Base-by-base conservation (phyloP, 306 rosid genomes). In the Malus sylvestris region DNA sequence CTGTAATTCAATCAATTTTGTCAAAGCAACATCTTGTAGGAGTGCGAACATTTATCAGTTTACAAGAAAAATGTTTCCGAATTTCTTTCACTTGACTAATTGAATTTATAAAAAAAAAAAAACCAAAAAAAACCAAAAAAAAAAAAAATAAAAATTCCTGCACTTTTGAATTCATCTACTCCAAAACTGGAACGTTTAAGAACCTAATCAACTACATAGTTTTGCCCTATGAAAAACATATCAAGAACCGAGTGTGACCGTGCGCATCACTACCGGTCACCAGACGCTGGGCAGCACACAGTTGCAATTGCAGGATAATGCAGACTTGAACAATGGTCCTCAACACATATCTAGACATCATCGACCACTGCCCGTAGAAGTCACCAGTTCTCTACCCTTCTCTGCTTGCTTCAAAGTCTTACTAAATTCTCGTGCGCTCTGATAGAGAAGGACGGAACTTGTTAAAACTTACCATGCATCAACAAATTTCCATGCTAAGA, bases 371-470 rank as follows among this genome's bases (percentile, higher is more conserved):
- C 81, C 79, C 49, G 82, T 77, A 7, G 79, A 80, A 52, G 72
- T 33, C 73, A 64, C 60, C 72, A 82, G 68, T 79, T 87, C 90
- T 79, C 84, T 80, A 78, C 82, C 87, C 81, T 83, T 86, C 58
- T 85, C 89, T 27, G 81, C 87, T 80, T 75, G 87, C 80, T 82
- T 79, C 79, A 90, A 83, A 71, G 79, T 86, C 86, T 87, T 87
- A 10, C 85, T 81, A 38, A 94, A 85, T 81, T 90, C 97, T 52
- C 79, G 86, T 61, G 96, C 91, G 72, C 83, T 85, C 98, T 94
- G 96, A 22, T 78, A 75, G 73, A 65, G 76, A 45, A 45, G 52
- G 52, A 67, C 33, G 72, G 45, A 42, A 83, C 32, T 71, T 67
- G 71, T 76, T 74, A 71, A 30, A 67, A 52, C 44, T 40, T 30